These are phyloP conservation scores for Penicillium sp. DNA, from an alignment of 2,329 filamentous ascomycete genomes.

Conservation along the genomic window DNA sequence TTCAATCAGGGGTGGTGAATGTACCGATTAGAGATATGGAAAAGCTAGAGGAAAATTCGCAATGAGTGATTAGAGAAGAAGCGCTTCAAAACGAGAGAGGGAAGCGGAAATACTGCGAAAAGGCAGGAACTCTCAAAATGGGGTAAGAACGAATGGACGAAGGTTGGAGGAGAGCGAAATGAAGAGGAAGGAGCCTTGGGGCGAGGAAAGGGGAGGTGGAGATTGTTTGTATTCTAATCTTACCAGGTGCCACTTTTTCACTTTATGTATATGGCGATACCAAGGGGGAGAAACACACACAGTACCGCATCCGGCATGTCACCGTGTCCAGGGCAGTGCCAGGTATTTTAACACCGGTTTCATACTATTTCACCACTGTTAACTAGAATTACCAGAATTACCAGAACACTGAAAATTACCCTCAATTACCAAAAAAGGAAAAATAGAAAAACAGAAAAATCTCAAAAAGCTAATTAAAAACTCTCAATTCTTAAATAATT, in stretches of 20 bases:
- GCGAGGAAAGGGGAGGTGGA: conserved; percentile 28
- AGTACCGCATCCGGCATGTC: conserved; percentile 15
- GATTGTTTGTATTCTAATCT: conserved; percentile 15
- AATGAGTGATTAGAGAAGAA: conserved; percentile 9
- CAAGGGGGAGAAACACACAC: conserved; percentile 13
- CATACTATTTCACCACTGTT: neutral
- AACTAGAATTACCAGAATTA: neutral
- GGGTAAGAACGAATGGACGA: conserved; percentile 26
- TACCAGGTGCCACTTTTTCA: conserved; percentile 14
- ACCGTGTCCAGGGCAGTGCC: neutral
- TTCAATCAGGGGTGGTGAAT: conserved; percentile 10
- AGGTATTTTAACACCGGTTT: conserved; percentile 1
- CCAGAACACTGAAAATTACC: neutral
- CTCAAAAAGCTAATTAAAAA: neutral
- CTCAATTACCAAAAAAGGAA: neutral
- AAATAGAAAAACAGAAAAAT: neutral
- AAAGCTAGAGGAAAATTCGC: conserved; percentile 14
- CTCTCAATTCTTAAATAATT: neutral
- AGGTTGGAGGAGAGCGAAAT: conserved; percentile 20
- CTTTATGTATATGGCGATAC: conserved; percentile 7
- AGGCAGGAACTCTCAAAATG: conserved; percentile 6
- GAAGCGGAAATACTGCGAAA: conserved; percentile 21
- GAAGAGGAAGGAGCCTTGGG: conserved; percentile 26
- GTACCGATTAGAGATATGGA: conserved; percentile 23
- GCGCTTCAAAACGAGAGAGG: conserved; percentile 15